phyloP scores from a whole-genome alignment of 1,139 yeast species.

The Arxiozyma slooffiae region DNA sequence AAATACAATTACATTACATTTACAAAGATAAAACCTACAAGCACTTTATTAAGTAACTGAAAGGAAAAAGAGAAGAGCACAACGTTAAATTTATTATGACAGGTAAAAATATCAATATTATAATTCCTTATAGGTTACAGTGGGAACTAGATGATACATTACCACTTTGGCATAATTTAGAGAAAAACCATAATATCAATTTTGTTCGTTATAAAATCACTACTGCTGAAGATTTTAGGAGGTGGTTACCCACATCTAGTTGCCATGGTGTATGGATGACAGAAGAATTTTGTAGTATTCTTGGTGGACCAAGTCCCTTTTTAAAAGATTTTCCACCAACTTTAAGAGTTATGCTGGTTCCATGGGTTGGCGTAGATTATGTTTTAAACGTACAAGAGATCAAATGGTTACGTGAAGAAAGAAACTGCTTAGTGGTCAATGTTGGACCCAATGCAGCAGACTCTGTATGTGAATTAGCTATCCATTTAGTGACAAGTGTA shows the following conservation, averaged over 20 bases:
- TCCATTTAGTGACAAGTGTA: conserved; percentile 47
- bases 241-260: conserved; percentile 27
- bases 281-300: conserved; percentile 48
- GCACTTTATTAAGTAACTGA: neutral
- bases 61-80: neutral
- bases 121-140: conserved; percentile 10
- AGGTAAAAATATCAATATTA: conserved; percentile 2
- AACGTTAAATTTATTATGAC: neutral
- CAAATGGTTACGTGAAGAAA: conserved; percentile 28
- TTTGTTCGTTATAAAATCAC: conserved; percentile 23
- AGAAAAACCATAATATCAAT: conserved; percentile 18
- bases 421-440: too few species aligned
- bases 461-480: too few species aligned
- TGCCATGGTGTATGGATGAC: conserved; percentile 55
- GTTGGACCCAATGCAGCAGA: too few species aligned
- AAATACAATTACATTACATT: too few species aligned
- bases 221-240: conserved; percentile 17
- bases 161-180: conserved; percentile 19
- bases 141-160: conserved; percentile 10
- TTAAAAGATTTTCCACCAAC: conserved; percentile 43
- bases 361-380: conserved; percentile 64
- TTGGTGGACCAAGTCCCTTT: conserved; percentile 41
- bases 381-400: conserved; percentile 37
- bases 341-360: conserved; percentile 50
- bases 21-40: too few species aligned